phyloP scores from a whole-genome alignment of 2,329 filamentous ascomycete genomes.

The Teratosphaeria viscida region DNA sequence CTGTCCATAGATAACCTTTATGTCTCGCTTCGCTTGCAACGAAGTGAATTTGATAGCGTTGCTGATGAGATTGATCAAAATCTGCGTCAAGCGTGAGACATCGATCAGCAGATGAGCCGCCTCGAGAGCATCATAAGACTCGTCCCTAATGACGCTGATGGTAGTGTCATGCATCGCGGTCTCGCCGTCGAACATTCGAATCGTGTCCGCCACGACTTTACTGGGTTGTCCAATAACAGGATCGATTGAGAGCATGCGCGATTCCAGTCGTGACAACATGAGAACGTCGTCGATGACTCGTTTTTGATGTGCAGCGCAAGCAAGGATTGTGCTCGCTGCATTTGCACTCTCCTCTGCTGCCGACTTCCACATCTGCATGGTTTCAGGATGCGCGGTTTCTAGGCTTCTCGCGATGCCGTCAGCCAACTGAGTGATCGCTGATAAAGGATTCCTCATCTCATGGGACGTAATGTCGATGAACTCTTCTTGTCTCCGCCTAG shows the following conservation, averaged over 20 bases:
- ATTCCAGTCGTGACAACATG: constrained; percentile 31
- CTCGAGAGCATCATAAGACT: constrained; percentile 3
- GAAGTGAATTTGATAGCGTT: constrained; percentile 33
- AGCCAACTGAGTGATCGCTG: constrained; percentile 33
- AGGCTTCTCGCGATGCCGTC: constrained; percentile 27
- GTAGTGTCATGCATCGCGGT: constrained; percentile 25
- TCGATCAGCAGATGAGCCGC: constrained; percentile 22
- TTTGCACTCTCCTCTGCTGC: constrained; percentile 11
- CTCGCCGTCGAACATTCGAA: constrained; percentile 31
- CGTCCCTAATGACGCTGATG: constrained; percentile 3
- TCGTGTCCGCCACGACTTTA: constrained; percentile 24
- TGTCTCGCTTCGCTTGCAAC: neutral
- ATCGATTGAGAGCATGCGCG: constrained; percentile 26
- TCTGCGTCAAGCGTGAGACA: constrained; percentile 18
- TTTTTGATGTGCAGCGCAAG: constrained; percentile 13
- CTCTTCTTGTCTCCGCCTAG: constrained; percentile 21
- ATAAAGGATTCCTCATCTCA: constrained; percentile 35
- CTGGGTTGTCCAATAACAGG: constrained; percentile 26
- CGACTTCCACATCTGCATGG: neutral
- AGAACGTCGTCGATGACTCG: constrained; percentile 35
- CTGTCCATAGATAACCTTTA: constrained; percentile 6
- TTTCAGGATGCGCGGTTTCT: neutral
- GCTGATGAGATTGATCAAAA: constrained; percentile 27
- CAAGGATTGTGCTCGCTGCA: constrained; percentile 21
- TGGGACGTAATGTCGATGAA: constrained; percentile 26